Conservation (phyloP, 495 filamentous ascomycete genomes). For the Rusavskia elegans region DNA sequence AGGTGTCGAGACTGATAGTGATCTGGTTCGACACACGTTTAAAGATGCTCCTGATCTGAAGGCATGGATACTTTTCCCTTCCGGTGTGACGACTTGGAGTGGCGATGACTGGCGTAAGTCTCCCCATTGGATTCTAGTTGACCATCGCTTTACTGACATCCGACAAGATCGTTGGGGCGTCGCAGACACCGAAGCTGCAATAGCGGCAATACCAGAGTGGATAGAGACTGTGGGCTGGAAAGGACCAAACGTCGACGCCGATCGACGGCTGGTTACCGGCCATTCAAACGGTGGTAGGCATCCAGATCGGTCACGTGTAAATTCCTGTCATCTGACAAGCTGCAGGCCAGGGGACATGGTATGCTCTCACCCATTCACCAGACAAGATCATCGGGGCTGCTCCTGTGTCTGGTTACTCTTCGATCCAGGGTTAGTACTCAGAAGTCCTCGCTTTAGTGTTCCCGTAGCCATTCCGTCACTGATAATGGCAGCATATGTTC, state of each 20-base stretch:
- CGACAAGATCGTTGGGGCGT: constrained; percentile 37
- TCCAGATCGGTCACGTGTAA: not conserved
- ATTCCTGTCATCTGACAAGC: constrained; percentile 4
- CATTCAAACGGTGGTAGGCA: constrained; percentile 40
- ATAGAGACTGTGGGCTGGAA: constrained; percentile 30
- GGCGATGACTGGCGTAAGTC: constrained; percentile 46
- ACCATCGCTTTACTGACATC: constrained; percentile 3
- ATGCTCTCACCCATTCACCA: constrained; percentile 38
- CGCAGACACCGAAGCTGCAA: constrained; percentile 37
- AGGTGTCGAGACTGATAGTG: constrained; percentile 36
- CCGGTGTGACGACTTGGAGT: constrained; percentile 44
- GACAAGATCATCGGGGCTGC: constrained; percentile 41
- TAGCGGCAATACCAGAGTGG: constrained; percentile 34
- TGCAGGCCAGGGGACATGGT: constrained; percentile 40
- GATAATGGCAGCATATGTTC: constrained; percentile 35
- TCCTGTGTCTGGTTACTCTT: constrained; percentile 41
- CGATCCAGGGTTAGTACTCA: constrained; percentile 34
- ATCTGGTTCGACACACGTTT: constrained; percentile 28
- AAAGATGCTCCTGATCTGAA: constrained; percentile 34
- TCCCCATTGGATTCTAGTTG: not conserved
- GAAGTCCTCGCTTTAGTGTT: not conserved
- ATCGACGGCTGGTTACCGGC: constrained; percentile 37
- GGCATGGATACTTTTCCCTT: constrained; percentile 42
- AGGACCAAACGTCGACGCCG: constrained; percentile 25
- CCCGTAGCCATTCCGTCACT: not conserved